Conservation (phyloP, 352 stramenopile genomes). For the Pythium chondricola region DNA sequence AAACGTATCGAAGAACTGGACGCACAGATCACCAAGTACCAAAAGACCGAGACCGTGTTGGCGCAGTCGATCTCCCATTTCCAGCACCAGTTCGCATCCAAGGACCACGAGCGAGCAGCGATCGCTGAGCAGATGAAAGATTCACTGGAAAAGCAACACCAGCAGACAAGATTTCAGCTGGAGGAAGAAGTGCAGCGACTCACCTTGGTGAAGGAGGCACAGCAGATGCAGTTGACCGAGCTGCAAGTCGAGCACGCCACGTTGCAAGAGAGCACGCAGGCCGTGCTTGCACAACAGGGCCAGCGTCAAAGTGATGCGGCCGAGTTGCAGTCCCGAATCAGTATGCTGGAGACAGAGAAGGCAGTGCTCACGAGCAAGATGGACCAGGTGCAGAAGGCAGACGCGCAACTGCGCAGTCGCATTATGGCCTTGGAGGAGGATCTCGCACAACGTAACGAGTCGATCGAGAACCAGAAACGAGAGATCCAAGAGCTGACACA, state of each 20-base stretch:
- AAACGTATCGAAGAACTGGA: constrained; percentile 37
- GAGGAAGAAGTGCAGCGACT: constrained; percentile 33
- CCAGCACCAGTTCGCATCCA: constrained; percentile 50
- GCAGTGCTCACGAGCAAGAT: constrained; percentile 52
- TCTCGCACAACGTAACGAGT: constrained; percentile 23
- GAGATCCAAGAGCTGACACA: constrained; percentile 53
- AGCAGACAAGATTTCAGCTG: constrained; percentile 21
- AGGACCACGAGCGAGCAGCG: constrained; percentile 50
- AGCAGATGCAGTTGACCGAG: constrained; percentile 24
- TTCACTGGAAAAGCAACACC: constrained; percentile 35
- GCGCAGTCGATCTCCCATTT: constrained; percentile 63
- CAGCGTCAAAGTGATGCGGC: constrained; percentile 21
- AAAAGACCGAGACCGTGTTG: constrained; percentile 73
- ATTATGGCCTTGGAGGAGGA: constrained; percentile 38
- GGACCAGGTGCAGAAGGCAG: constrained; percentile 53
- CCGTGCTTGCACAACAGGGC: constrained; percentile 18
- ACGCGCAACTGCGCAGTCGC: constrained; percentile 46
- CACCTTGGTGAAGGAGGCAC: constrained; percentile 22
- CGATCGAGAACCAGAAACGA: constrained; percentile 29
- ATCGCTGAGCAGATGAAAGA: constrained; percentile 32
- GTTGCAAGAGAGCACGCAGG: constrained; percentile 24
- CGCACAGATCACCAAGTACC: constrained; percentile 48
- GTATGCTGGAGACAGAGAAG: constrained; percentile 60
- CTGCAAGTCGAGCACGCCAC: constrained; percentile 4
- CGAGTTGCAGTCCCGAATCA: constrained; percentile 26